Conservation (phyloP, 1,284 basidiomycete genomes). For the Irpex rosettiformis region DNA sequence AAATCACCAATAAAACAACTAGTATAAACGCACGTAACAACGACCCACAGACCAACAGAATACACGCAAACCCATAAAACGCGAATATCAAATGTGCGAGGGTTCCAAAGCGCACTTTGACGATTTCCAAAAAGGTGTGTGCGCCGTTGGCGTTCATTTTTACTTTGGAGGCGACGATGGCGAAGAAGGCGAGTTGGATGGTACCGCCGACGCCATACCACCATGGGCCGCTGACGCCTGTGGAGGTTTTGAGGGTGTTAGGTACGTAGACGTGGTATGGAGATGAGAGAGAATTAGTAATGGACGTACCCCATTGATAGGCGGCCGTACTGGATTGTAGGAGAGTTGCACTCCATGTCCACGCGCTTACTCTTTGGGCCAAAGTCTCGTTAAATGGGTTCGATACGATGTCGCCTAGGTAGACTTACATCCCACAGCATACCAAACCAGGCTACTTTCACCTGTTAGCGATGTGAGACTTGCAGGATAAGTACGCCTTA, state of each 20-base stretch:
- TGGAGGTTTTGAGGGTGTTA: not conserved
- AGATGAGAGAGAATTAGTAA: too few relatives aligned
- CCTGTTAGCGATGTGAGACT: not conserved
- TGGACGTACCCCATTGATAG: conserved; percentile 42
- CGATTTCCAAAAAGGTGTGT: conserved; percentile 57
- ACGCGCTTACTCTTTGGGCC: conserved; percentile 49
- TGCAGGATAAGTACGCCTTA: not conserved
- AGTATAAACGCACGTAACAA: conserved; percentile 39
- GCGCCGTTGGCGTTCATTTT: conserved; percentile 67
- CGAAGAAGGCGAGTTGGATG: conserved; percentile 72
- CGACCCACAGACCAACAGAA: conserved; percentile 69
- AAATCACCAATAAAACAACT: not conserved
- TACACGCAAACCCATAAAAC: conserved; percentile 76
- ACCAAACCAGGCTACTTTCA: conserved; percentile 58
- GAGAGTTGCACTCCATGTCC: conserved; percentile 59
- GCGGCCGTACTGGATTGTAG: conserved; percentile 55
- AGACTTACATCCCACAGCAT: conserved; percentile 51
- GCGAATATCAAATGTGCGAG: conserved; percentile 74
- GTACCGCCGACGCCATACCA: conserved; percentile 61
- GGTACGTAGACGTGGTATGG: conserved; percentile 2
- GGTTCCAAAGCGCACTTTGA: conserved; percentile 71
- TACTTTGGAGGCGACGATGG: conserved; percentile 69
- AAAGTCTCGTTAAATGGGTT: not conserved
- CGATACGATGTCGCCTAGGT: not conserved
- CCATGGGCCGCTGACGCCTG: conserved; percentile 46